phyloP scores from a whole-genome alignment of 2,329 filamentous ascomycete genomes.

The Epichloe baconii region DNA sequence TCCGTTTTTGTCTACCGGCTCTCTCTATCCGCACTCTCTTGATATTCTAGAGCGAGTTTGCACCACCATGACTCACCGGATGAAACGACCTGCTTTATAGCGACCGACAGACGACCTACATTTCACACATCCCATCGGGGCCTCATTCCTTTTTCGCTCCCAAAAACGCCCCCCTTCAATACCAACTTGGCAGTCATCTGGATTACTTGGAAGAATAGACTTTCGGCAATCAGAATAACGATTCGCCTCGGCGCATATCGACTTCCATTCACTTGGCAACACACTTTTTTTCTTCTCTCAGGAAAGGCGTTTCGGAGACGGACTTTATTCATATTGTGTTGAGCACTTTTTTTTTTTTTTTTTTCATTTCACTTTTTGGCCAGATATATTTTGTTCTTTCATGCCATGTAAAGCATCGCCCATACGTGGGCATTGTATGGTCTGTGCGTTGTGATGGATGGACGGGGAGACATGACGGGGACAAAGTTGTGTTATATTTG shows the following conservation, averaged over 20 bases:
- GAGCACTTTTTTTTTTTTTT: background rate
- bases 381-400: background rate
- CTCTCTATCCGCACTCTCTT: background rate
- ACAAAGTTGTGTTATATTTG: background rate
- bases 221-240: background rate
- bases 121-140: background rate
- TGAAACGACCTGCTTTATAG: background rate
- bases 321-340: conserved; percentile 1
- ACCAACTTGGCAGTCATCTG: background rate
- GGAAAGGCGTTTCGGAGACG: conserved; percentile 5
- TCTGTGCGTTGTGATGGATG: background rate
- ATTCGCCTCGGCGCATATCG: conserved; percentile 2
- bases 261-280: background rate
- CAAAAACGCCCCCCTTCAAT: background rate
- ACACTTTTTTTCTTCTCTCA: background rate
- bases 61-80: background rate
- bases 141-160: background rate
- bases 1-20: background rate
- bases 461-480: background rate
- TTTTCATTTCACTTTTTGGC: background rate
- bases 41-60: background rate
- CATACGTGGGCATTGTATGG: background rate
- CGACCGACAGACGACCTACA: background rate
- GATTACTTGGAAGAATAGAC: background rate
- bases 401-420: conserved; percentile 1